Conservation (phyloP, 768 basidiomycete species). For the Jaapia argillacea region DNA sequence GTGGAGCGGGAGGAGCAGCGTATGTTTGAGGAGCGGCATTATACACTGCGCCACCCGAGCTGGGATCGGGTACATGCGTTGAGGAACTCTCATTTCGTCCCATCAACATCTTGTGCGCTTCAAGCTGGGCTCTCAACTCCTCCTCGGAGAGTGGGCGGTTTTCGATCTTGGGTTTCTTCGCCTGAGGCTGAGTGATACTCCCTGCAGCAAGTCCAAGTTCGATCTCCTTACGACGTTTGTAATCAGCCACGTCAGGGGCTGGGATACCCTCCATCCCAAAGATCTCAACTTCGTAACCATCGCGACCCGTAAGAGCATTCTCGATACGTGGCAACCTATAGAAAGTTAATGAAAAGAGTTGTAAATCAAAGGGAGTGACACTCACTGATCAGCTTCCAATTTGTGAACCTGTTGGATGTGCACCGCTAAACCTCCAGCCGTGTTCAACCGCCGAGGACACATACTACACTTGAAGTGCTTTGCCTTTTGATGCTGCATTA, state of each 20-base stretch:
- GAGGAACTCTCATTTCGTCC: constrained; percentile 34
- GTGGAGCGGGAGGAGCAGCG: constrained; percentile 28
- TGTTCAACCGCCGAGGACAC: constrained; percentile 92
- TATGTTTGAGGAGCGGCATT: constrained; percentile 71
- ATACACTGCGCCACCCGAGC: constrained; percentile 48
- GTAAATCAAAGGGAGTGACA: neutral
- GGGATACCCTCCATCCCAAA: constrained; percentile 99
- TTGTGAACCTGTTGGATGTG: constrained; percentile 99
- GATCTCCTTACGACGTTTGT: constrained; percentile 91
- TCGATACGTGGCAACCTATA: constrained; percentile 78
- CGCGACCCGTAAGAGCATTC: constrained; percentile 91
- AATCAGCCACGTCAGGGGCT: constrained; percentile 88
- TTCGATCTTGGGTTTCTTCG: constrained; percentile 75
- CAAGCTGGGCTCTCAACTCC: constrained; percentile 76
- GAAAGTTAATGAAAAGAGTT: constrained; percentile 1
- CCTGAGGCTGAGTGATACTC: constrained; percentile 69
- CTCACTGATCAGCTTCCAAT: constrained; percentile 79
- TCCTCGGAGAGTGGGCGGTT: constrained; percentile 73
- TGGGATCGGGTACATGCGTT: constrained; percentile 28
- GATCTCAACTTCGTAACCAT: constrained; percentile 97
- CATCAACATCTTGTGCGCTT: constrained; percentile 91
- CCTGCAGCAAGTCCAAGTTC: constrained; percentile 82
- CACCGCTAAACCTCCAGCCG: constrained; percentile 94
- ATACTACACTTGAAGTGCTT: constrained; percentile 98
- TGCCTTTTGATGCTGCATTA: constrained; percentile 99